A percentile compares a stretch with the other conserved stretches of the same genome.
phyloP scores from a whole-genome alignment of 345 rosid genomes.

The Euphorbia tirucalli region DNA sequence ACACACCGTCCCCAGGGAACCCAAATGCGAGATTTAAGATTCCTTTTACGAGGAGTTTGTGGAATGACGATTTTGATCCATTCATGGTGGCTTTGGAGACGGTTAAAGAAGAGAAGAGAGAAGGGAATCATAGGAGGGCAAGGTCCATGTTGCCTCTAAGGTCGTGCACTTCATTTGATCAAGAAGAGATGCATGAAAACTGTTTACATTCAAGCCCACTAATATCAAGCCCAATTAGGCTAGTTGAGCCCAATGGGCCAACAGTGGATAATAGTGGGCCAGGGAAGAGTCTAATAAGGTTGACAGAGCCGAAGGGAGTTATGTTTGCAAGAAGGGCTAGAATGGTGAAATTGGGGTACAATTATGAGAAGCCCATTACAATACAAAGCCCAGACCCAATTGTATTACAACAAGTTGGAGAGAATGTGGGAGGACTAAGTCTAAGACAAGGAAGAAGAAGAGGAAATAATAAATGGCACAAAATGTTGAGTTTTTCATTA shows the following conservation, averaged over 20 bases:
- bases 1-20: conserved; percentile 1
- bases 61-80: conserved; percentile 59
- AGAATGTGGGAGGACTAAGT: not conserved
- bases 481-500: conserved; percentile 24
- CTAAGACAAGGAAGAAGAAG: not conserved
- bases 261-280: not conserved
- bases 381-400: not conserved
- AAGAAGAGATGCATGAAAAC: not conserved
- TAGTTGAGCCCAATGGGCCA: not conserved
- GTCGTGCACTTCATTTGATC: not conserved
- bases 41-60: conserved; percentile 35
- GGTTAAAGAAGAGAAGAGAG: conserved; percentile 31
- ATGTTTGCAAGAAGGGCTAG: conserved; percentile 25
- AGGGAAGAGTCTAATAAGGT: not conserved
- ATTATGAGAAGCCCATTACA: not conserved
- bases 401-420: not conserved
- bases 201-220: conserved; percentile 5
- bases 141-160: conserved; percentile 36
- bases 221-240: not conserved
- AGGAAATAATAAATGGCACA: conserved; percentile 27
- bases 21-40: conserved; percentile 17
- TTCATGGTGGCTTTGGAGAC: conserved; percentile 50
- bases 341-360: conserved; percentile 22
- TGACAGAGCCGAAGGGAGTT: conserved; percentile 23
- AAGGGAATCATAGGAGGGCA: conserved; percentile 24